Evolutionary conservation across 2,329 filamentous ascomycete species (phyloP), one percentile per base, ranked within the genome.

Genomic region (Fusarium piperis): DNA sequence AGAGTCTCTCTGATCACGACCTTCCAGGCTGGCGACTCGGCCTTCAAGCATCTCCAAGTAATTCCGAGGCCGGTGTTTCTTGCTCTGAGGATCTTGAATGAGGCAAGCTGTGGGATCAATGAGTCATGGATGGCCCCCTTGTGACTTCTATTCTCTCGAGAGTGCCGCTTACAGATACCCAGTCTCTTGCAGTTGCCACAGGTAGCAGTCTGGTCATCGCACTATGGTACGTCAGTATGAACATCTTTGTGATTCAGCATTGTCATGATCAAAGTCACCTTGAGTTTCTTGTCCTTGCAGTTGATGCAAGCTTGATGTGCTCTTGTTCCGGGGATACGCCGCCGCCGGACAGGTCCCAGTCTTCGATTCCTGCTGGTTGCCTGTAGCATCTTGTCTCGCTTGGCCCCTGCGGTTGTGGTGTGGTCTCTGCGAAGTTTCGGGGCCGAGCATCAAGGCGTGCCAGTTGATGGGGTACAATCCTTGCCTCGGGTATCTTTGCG

Each of bases 41-140:
- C 72, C 33, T 46, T 81, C 78, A 8, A 80, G 51, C 1, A 63
- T 68, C 51, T 79, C 72, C 6, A 80, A 44, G 46, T 80, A 80
- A 55, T 79, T 77, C 8, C 78, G 73, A 20, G 78, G 79, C n/a
- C 61, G 68, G 10, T 73, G 67, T 51, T 60, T 65, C 46, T 74
- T 78, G 1, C 76, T 78, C 7, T 51, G 38, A 0, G 78, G 76
- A 55, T 80, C 75, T 62, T 78, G 76, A 5, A 77, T 68, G 1
- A 77, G 55, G 48, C 74, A 76, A 23, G 52, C 68, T 70, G 3
- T 26, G 11, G 9, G 39, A 15, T 38, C 12, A 36, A 16, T 23
- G 3, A 62, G 30, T 16, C 26, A 41, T 60, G n/a, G n/a, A n/a
- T n/a, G n/a, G n/a, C n/a, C n/a, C n/a, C n/a, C n/a, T n/a, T n/a